Base-by-base conservation (phyloP, 306 rosid genomes). In the Malus orientalis region DNA sequence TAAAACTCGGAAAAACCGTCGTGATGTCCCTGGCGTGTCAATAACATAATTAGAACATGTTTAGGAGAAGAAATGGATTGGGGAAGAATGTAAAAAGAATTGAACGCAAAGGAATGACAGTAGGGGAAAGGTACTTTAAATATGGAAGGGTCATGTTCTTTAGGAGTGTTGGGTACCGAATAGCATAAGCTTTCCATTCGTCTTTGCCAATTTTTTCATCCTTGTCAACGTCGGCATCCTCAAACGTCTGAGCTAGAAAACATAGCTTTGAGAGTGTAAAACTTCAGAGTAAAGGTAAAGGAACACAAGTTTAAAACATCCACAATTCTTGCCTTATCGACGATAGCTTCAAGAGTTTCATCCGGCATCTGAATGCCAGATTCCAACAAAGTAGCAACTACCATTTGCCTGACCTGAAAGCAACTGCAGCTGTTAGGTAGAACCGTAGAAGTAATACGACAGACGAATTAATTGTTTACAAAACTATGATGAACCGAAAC, bases 371-470 rank as follows among this genome's bases (percentile, higher is more conserved):
- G 44, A 54, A 84, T 62, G 38, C 85, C 83, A 20, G 80, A 70
- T 81, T 89, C 96, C 67, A 80, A 64, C 85, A 91, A 60, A 65
- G 80, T 84, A 27, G 96, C 92, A 62, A 79, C 82, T 54, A 89
- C 89, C 97, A 91, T 87, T 81, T 89, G 89, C 78, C 69, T 86
- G 32, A 91, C 93, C 96, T 89, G 83, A 60, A 78, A 79, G 78
- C 11, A 13, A 36, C 60, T 40, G 27, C 25, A 27, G 23, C 47
- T 16, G 19, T 49, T 44, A 23, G 18, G 53, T 47, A 47, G 53
- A 47, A 13, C 53, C 4, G 60, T 13, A 47, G 4, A 54, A 71
- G 49, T 11, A 32, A n/a, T n/a, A 15, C 33, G 73, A 61, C 59
- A 62, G 77, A 27, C 18, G n/a, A 67, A 67, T 23, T 25, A 51